Base-by-base conservation (phyloP, 805 yeast species). In the Candida methanosorbosa region DNA sequence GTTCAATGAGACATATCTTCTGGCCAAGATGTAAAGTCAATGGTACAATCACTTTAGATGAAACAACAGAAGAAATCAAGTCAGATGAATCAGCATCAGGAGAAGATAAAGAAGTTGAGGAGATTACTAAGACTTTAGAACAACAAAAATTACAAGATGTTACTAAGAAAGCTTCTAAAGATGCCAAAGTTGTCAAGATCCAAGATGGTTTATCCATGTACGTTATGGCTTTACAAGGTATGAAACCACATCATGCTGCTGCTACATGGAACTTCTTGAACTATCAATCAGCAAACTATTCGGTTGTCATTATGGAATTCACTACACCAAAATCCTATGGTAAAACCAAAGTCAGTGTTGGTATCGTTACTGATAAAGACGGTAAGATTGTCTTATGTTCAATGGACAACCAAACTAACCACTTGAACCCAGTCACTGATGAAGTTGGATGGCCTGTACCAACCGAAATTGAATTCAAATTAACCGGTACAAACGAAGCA, bases 211-310 rank as follows among this genome's bases (percentile, higher is more conserved):
- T 50, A 36, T 60, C 86, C 33, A 82, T 92, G 94, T 88, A 78
- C 54, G 95, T 90, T 35, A 80, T 84, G 90, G 98, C 98, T 6
- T 64, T 86, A 46, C 98, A 92, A 66, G 97, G 97, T 41, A 88
- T 92, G 97, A 92, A 92, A 61, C 98, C 98, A 8, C 97, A 92
- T 60, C 98, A 92, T 61, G 96, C 97, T 24, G 98, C 98, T 37
- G 85, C 94, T 41, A 63, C 86, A 17, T 92, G 98, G 98, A 92
- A 90, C 62, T 92, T 92, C 56, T 61, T 84, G 42, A 81, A 85
- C 61, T 90, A 83, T 70, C 95, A 85, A 55, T 81, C 92, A 15
- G 70, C 76, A 34, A 64, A 76, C 27, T 67, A 71, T 46, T 68
- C 90, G 24, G 94, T 84, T 9, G 78, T 87, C 14, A 72, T 83